A percentile compares a stretch with the other conserved stretches of the same genome.
These are phyloP conservation scores for Prunus mume DNA, from an alignment of 306 rosid genomes.

Conservation along the genomic window DNA sequence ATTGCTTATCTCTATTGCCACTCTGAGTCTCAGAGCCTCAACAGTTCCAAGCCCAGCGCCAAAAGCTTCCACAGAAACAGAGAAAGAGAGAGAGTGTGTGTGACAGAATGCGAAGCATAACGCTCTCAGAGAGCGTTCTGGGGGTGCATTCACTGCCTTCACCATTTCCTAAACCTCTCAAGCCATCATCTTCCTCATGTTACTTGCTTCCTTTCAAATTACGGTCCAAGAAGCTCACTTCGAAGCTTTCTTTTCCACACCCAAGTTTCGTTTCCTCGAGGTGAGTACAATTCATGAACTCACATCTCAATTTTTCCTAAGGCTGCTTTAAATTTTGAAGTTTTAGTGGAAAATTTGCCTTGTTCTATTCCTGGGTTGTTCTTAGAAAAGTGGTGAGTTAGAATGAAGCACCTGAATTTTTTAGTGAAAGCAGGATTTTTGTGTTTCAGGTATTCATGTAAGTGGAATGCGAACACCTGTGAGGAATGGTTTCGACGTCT, in stretches of 20 bases:
- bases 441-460: constrained; percentile 38
- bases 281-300: constrained; percentile 16
- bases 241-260: constrained; percentile 33
- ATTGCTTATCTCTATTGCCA: constrained; percentile 21
- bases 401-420: neutral
- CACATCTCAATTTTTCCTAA: neutral
- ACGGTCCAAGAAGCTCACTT: constrained; percentile 29
- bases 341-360: too few relatives aligned
- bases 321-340: neutral
- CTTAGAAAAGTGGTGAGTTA: neutral
- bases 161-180: constrained; percentile 34
- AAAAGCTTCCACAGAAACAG: constrained; percentile 1
- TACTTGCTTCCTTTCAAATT: constrained; percentile 33
- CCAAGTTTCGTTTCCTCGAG: constrained; percentile 31
- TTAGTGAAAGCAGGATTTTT: constrained; percentile 12
- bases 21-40: neutral
- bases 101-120: constrained; percentile 46
- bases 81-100: neutral
- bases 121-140: constrained; percentile 40
- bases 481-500: constrained; percentile 29
- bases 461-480: constrained; percentile 21
- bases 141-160: constrained; percentile 36
- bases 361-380: neutral
- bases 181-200: constrained; percentile 28
- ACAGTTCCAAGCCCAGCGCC: neutral